Percentiles rank a stretch among this genome's conserved stretches.
phyloP scores from a whole-genome alignment of 1,139 yeast species.

The Saccharomyces hybrid region DNA sequence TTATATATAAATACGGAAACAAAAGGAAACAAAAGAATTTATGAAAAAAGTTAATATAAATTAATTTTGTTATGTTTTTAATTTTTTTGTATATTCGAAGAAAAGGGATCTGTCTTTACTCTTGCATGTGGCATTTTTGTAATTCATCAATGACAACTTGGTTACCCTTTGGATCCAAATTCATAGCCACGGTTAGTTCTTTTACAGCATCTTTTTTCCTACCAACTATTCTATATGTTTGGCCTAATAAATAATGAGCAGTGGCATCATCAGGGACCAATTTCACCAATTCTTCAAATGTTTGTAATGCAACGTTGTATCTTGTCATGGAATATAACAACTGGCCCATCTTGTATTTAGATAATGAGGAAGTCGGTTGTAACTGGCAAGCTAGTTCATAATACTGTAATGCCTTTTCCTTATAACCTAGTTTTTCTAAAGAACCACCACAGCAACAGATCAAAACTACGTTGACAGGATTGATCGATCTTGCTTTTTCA shows the following conservation, averaged over 20 bases:
- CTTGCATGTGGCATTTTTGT: conserved; percentile 39
- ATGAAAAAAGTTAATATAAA: background rate
- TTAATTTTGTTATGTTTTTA: background rate
- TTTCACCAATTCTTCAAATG: conserved; percentile 62
- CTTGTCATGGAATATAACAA: conserved; percentile 63
- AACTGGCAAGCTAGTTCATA: conserved; percentile 77
- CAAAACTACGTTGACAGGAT: conserved; percentile 83
- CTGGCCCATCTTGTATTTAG: conserved; percentile 85
- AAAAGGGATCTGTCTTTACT: conserved; percentile 9
- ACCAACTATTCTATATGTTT: conserved; percentile 69
- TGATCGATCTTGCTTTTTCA: conserved; percentile 77
- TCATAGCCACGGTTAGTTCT: conserved; percentile 83
- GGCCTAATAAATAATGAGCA: conserved; percentile 84
- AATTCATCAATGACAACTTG: conserved; percentile 80
- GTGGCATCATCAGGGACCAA: conserved; percentile 93
- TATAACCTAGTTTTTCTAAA: conserved; percentile 64
- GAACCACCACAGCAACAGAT: conserved; percentile 95
- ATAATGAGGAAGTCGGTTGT: conserved; percentile 81
- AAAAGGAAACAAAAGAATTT: background rate
- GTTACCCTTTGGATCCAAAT: conserved; percentile 89
- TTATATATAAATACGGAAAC: background rate
- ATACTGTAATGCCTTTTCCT: conserved; percentile 68
- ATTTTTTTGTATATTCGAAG: background rate
- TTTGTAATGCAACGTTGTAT: conserved; percentile 62
- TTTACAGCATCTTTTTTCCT: conserved; percentile 72